Base-by-base conservation (phyloP, 164 flowering plant genomes). In the Berberis vulgaris region DNA sequence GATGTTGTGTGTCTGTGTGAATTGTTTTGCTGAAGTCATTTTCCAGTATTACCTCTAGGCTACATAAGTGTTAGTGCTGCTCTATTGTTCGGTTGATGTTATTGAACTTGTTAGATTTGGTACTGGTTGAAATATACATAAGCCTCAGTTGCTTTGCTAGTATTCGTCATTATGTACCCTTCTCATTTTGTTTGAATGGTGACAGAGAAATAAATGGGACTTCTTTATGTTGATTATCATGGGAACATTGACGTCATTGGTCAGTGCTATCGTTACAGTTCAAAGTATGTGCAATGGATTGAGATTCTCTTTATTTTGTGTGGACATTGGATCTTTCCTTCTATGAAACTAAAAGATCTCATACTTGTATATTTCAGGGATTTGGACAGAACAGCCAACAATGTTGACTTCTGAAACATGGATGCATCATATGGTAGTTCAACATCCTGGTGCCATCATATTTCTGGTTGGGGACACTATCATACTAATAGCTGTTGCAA, bases 141-240 rank as follows among this genome's bases (percentile, higher is more conserved):
- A 26, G 26, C 26, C 26, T 26, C 26, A 26, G 26, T 46, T 46
- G 5, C 49, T 8, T 5, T 5, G 12, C 12, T n/a, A 67, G 26
- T 45, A 13, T 26, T 55, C 41, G 12, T 5, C 10, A 4, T 13
- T 55, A 8, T 57, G 44, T 2, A 41, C 42, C 11, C 60, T 43
- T 58, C 5, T 52, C n/a, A 12, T 52, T 11, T 47, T 47, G 50
- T 47, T 47, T 47, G 2, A 11, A 1, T 47, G 10, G 10, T 38
- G 5, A 85, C 93, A 94, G 98, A 81, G 80, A 71, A 94, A 94
- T 75, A 94, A 84, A 61, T 76, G 97, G 82, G 99, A 94, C 72
- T 94, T 94, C 82, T 86, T 88, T 69, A 58, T 89, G 49, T 84
- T 91, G 60, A 45, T 86, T 67, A 79, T 80, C 70, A 1, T 89